Evolutionary conservation across 176 grass and related monocot species (phyloP).

Genomic region (Oryza australiensis): DNA sequence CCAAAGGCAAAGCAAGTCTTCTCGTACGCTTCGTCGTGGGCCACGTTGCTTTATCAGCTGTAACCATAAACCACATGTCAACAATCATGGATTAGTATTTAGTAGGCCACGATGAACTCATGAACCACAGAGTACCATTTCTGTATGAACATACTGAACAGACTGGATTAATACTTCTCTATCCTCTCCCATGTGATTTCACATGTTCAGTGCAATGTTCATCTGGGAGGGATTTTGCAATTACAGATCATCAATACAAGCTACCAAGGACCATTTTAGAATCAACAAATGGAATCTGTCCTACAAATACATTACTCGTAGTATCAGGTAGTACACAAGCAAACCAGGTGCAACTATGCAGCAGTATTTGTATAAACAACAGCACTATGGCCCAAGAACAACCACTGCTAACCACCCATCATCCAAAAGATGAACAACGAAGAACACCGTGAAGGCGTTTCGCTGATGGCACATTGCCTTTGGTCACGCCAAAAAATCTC

Average conservation of each 20-base stretch:
- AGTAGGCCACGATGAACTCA: background rate
- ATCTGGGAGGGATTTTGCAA: background rate
- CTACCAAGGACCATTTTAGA: conserved; percentile 22
- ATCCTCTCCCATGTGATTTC: background rate
- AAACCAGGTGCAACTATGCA: conserved; percentile 25
- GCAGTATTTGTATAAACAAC: background rate
- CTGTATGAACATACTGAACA: background rate
- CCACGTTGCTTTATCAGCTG: background rate
- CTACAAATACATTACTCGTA: conserved; percentile 41
- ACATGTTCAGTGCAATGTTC: conserved; percentile 1
- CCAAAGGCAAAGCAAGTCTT: background rate
- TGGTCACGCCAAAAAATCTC: background rate
- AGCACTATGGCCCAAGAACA: conserved; percentile 22
- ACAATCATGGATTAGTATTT: background rate
- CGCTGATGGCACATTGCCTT: background rate
- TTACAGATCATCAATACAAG: conserved; percentile 12
- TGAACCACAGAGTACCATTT: too few relatives aligned
- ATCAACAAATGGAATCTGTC: conserved; percentile 48
- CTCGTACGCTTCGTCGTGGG: background rate
- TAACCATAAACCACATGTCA: background rate
- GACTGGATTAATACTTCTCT: background rate
- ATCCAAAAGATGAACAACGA: conserved; percentile 1
- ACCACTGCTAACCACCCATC: conserved; percentile 30
- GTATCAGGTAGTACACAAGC: conserved; percentile 31
- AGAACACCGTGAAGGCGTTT: background rate